A percentile compares a stretch with the other conserved stretches of the same genome.
Evolutionary conservation across 129 eudicot genomes (phyloP).

Genomic region (Logfia minima): DNA sequence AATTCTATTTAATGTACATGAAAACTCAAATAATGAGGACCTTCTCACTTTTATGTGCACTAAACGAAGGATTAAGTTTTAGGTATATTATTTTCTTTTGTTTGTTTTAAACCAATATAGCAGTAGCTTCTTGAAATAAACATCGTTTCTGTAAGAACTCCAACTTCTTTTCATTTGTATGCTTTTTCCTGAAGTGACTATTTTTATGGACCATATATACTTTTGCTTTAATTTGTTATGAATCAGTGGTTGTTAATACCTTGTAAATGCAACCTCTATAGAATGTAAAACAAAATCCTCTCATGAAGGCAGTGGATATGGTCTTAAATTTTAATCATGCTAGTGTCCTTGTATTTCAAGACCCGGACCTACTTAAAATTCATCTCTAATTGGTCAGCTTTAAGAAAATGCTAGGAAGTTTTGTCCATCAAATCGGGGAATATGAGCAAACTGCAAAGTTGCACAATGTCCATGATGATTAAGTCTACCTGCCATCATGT

Average conservation of each 20-base stretch:
- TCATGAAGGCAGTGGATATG: not conserved
- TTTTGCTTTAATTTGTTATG: not conserved
- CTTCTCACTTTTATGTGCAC: too few species aligned
- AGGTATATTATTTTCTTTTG: not conserved
- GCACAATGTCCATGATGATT: not conserved
- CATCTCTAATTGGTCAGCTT: not conserved
- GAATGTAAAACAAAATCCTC: not conserved
- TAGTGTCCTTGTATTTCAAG: not conserved
- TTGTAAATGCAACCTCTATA: slow-evolving; percentile 2
- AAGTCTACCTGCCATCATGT: not conserved
- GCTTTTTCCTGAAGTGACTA: not conserved
- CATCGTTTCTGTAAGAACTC: not conserved
- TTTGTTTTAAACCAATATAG: not conserved
- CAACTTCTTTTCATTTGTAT: not conserved
- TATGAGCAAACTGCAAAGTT: not conserved
- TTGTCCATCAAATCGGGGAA: not conserved
- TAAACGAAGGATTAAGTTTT: not conserved
- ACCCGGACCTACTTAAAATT: not conserved
- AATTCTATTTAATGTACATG: too few species aligned
- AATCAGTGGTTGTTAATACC: slow-evolving; percentile 1
- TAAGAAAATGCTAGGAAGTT: not conserved
- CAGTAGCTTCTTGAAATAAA: not conserved
- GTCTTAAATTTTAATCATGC: not conserved
- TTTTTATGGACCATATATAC: too few species aligned
- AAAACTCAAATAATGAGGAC: too few species aligned